Base-by-base conservation (phyloP, 148 eudicot genomes). In the Arbutus unedo region DNA sequence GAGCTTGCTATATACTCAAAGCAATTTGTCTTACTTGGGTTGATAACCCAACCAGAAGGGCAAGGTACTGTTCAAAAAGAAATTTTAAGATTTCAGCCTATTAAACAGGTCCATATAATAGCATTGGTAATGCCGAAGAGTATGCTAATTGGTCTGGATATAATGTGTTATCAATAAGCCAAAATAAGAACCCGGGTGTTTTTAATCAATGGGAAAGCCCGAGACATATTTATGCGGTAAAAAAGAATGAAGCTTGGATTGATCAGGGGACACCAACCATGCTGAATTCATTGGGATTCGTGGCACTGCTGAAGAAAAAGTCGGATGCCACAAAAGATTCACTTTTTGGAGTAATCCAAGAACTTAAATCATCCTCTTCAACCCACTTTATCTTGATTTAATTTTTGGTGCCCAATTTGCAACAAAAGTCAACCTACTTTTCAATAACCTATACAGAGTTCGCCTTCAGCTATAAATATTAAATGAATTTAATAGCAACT, bases 1-100 rank as follows among this genome's bases (percentile, higher is more conserved):
- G 82, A 49, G 23, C 78, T 88, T 79, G 80, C 79, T 75, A 83
- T 7, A 76, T 85, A 86, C 23, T 56, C 78, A 56, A 84, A 93
- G 89, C 97, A 93, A 23, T 85, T 87, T 14, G 82, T 84, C 84
- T 88, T 84, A 82, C 83, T 88, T 51, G 85, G 89, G 87, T 83
- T 85, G 79, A 82, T 77, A 73, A 74, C 79, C 97, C 97, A 91
- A 72, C 84, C 82, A 81, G 89, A 78, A 62, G 85, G 90, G 88
- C 97, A 93, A 9, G 83, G 86, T 78, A 38, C 94, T 90, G 92
- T 70, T 59, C 19, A 53, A 38, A 55, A 55, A 71, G 49, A 79
- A 84, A 79, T n/a, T 49, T 21, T 47, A 60, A 47, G n/a, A 18
- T 70, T 78, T 64, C 21, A 79, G 49, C 13, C 25, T 10, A 80